A percentile compares a stretch with the other conserved stretches of the same genome.
Conservation (phyloP, 2,329 filamentous ascomycete species). For the Aspergillus bombycis region DNA sequence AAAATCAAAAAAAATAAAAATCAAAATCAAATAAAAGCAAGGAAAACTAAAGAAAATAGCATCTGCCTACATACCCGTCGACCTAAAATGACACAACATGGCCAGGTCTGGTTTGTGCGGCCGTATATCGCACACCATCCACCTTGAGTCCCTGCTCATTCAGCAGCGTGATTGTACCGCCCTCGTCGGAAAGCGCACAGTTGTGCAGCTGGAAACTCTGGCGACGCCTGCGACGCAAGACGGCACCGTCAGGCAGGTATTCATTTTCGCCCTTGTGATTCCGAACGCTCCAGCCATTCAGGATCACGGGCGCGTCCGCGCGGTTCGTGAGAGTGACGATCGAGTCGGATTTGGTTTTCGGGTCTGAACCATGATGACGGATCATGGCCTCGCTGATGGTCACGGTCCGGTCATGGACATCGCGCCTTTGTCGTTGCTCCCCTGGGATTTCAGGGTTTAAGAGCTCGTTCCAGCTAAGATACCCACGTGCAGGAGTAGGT, state of each 20-base stretch:
- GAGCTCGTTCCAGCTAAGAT: conserved; percentile 16
- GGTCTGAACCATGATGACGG: neutral
- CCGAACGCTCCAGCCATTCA: conserved; percentile 17
- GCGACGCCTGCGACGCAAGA: conserved; percentile 11
- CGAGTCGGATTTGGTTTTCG: neutral
- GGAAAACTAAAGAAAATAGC: too few relatives aligned
- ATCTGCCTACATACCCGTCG: too few relatives aligned
- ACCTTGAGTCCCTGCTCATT: conserved; percentile 20
- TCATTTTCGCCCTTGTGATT: conserved; percentile 17
- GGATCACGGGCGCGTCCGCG: conserved; percentile 12
- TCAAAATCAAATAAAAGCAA: too few relatives aligned
- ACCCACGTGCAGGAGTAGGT: neutral
- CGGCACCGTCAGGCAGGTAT: conserved; percentile 11
- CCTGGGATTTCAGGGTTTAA: conserved; percentile 8
- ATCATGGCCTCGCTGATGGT: conserved; percentile 15
- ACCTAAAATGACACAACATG: neutral
- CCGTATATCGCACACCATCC: conserved; percentile 20
- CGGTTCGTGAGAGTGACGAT: conserved; percentile 17
- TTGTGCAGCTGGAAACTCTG: conserved; percentile 9
- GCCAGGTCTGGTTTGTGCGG: conserved; percentile 1
- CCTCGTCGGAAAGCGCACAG: conserved; percentile 12
- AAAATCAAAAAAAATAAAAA: neutral
- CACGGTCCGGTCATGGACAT: conserved; percentile 7
- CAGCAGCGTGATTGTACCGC: conserved; percentile 21
- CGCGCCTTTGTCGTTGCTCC: neutral